phyloP scores from a whole-genome alignment of 169 alveolate genomes.

The Eimeria acervulina region DNA sequence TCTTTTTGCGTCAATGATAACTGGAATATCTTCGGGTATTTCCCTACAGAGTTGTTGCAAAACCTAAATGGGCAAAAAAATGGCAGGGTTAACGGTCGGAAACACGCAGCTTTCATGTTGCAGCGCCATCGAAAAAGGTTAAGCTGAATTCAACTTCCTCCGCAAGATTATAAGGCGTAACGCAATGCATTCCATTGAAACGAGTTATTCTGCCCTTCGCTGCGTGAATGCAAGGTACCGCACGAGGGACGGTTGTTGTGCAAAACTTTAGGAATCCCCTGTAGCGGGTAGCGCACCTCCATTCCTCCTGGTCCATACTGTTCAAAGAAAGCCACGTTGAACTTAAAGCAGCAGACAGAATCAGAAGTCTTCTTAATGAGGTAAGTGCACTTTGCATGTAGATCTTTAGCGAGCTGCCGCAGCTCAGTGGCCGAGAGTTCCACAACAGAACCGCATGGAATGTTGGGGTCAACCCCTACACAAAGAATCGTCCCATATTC shows the following conservation, averaged over 20 bases:
- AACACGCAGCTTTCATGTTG: background rate
- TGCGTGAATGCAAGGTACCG: background rate
- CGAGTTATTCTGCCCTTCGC: background rate
- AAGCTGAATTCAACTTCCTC: background rate
- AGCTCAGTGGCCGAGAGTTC: conserved; percentile 12
- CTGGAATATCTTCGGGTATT: conserved; percentile 86
- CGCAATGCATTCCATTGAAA: background rate
- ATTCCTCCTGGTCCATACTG: conserved; percentile 84
- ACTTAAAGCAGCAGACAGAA: conserved; percentile 85
- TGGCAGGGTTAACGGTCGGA: background rate
- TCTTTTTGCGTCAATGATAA: conserved; percentile 86
- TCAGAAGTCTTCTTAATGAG: conserved; percentile 81
- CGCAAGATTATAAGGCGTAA: background rate
- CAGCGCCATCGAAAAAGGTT: background rate
- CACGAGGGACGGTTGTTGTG: background rate
- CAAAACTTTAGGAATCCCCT: background rate
- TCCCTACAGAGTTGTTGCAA: conserved; percentile 76
- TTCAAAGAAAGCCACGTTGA: conserved; percentile 87
- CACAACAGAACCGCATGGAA: conserved; percentile 24
- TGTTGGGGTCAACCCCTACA: conserved; percentile 85
- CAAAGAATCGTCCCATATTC: conserved; percentile 85
- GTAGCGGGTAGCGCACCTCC: conserved; percentile 53
- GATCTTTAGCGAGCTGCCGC: conserved; percentile 59
- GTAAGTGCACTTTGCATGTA: conserved; percentile 80
- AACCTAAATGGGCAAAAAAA: conserved; percentile 58